phyloP scores from a whole-genome alignment of 331 rosid genomes.

The Spiraea crenata region DNA sequence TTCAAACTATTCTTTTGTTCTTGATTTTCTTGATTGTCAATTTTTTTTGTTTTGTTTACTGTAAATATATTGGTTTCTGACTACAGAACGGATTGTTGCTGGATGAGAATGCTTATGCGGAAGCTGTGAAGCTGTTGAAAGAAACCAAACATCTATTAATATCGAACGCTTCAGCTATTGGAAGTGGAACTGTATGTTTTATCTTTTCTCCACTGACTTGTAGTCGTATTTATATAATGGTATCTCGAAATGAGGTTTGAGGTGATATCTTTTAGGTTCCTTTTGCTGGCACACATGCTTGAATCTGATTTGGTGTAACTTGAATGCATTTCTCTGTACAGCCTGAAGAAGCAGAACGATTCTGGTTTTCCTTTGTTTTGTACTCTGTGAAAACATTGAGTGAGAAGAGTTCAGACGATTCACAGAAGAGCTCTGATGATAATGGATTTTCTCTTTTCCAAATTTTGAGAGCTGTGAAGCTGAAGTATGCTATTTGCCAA shows the following conservation, averaged over 20 bases:
- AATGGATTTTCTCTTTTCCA: slow-evolving; percentile 59
- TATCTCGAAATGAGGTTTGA: slow-evolving; percentile 7
- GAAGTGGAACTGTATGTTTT: slow-evolving; percentile 60
- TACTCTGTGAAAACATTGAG: slow-evolving; percentile 66
- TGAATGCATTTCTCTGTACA: slow-evolving; percentile 33
- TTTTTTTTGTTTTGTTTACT: slow-evolving; percentile 8
- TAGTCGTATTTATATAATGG: background rate
- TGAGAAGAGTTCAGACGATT: slow-evolving; percentile 38
- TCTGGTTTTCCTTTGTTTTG: slow-evolving; percentile 76
- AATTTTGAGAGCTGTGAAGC: slow-evolving; percentile 74
- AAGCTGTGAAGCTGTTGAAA: slow-evolving; percentile 57
- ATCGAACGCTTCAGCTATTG: slow-evolving; percentile 56
- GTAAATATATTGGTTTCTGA: background rate
- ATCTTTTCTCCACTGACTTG: background rate
- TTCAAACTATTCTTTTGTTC: background rate
- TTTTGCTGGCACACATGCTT: slow-evolving; percentile 1
- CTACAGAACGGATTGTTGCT: slow-evolving; percentile 58
- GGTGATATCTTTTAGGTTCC: slow-evolving; percentile 9
- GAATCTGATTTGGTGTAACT: background rate
- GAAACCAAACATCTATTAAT: slow-evolving; percentile 59
- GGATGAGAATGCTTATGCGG: slow-evolving; percentile 46
- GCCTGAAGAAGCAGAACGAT: slow-evolving; percentile 88
- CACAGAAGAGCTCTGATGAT: slow-evolving; percentile 36
- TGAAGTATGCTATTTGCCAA: slow-evolving; percentile 51
- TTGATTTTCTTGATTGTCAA: background rate